Base-by-base conservation (phyloP, 1,284 basidiomycete genomes). In the Irpex sp. region DNA sequence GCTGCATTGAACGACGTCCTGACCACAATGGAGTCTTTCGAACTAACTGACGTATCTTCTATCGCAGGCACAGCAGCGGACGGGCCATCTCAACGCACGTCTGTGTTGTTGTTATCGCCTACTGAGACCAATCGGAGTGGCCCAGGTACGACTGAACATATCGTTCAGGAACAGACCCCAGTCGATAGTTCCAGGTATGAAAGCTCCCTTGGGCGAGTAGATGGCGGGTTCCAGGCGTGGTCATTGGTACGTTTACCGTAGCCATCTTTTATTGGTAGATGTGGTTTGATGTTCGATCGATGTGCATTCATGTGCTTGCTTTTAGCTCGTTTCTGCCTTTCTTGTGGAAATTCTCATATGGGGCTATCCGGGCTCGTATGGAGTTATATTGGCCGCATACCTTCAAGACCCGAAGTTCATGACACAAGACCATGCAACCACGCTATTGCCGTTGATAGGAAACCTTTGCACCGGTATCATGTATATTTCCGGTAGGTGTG, bases 341-440 rank as follows among this genome's bases (percentile, higher is more conserved):
- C 31, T 75, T 17, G 71, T 78, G 4, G 76, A 79, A 59, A 73
- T 73, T 33, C 68, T 80, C 57, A 71, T 79, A 19, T 80, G 78
- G 78, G 76, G 78, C 3, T 71, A 76, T 51, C 76, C 77, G 0
- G 67, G 61, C 17, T 67, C 77, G 19, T 76, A 70, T 58, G 76
- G 75, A 61, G 66, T 74, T 6, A 72, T 78, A 59, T 66, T 79
- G 5, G 68, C 68, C 21, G 74, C 68, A 8, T 77, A 78, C 60
- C 62, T 76, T 26, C 61, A 68, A 31, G 71, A 76, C 58, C 66
- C 70, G 7, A 64, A 55, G 5, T 73, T 68, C 59, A 57, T 59
- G 5, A 65, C 64, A 7, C 73, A 75, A 59, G 50, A 62, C 1
- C 59, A 69, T 33, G 72, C 76, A 9, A 54, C 65, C 5, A 60